Base-by-base conservation (phyloP, 2,329 filamentous ascomycete species). In the Lecanicillium sp. region DNA sequence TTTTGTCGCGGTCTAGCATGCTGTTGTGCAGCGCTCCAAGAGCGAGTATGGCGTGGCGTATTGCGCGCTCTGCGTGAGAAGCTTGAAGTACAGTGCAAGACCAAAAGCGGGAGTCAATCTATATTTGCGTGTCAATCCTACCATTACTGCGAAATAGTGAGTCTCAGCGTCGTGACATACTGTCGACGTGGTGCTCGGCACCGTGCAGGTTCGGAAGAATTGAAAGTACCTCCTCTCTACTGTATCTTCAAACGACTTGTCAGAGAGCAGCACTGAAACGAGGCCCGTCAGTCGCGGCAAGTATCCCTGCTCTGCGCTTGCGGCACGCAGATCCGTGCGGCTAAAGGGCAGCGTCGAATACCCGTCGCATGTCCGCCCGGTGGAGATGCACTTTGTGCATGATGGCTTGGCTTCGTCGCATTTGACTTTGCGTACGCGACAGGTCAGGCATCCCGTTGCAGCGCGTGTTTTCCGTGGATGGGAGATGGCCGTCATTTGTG, bases 371-470 rank as follows among this genome's bases (percentile, higher is more conserved):
- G 17, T 15, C 8, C 39, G 33, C 10, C 34, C 34, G 17, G 29
- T 41, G 17, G 33, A 28, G 29, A 12, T 27, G 17, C 33, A 36
- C 17, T 17, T 27, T 19, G 9, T 15, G 30, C 33, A 41, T 4
- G 19, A 17, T 12, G 34, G 30, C 14, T 33, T 33, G 13, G 12
- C 10, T 11, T 33, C 30, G 30, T 17, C 14, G 15, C 30, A 33
- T 14, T 41, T 41, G 29, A 41, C 29, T 34, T 37, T 41, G 29
- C 34, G 33, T 17, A 29, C 37, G 33, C 33, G 33, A 37, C 34
- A 41, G 19, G 34, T 37, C 33, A 37, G 25, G 29, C 34, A 41
- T 17, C 33, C 33, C 8, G 22, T 25, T 6, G 6, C 6, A 7
- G 11, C 22, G 11, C 22, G 22, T 25, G 6, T 25, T 25, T 6